Base-by-base conservation (phyloP, 768 basidiomycete species). In the Tricholoma terreum region DNA sequence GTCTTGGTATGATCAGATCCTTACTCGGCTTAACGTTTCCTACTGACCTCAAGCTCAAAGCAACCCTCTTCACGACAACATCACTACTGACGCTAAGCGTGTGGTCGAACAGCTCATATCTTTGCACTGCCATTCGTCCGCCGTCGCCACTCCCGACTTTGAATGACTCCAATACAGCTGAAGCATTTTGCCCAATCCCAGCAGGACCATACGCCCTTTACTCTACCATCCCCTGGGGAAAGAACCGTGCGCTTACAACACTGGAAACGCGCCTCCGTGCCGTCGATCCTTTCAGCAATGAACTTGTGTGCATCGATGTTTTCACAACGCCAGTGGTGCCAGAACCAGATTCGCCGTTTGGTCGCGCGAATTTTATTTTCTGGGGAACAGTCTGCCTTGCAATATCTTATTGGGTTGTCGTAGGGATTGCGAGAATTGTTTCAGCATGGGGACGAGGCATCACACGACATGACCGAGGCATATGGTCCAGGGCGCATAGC, bases 61-160 rank as follows among this genome's bases (percentile, higher is more conserved):
- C 94, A 15, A 97, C 94, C 7, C 80, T 97, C 40, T 95, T 96
- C 75, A 89, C 87, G 43, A 84, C 90, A 9, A 87, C 91, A 1
- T 80, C 84, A 54, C 82, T 94, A 19, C 82, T 95, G 50, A 93
- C 94, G 2, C 83, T 95, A 63, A 80, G 79, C 59, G 82, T 88
- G 59, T 89, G 81, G 71, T 79, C 78, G 48, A 87, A 88, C 61
- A 83, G 82, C 58, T 83, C 87, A 2, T 92, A 81, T 67, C 77
- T 98, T 59, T 98, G 96, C 71, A 69, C 80, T 22, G 79, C 84
- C n/a, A 74, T 98, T 42, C 85, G 87, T 24, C 90, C 94, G 11
- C 83, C 88, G 14, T 89, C 89, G 10, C 85, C 89, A 4, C 78
- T 93, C 22, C 82, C 85, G 49, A 48, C 76, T 35, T 70, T 77